Evolutionary conservation across 176 grass and related monocot species (phyloP).

Genomic region (Oropetium thomaeum): DNA sequence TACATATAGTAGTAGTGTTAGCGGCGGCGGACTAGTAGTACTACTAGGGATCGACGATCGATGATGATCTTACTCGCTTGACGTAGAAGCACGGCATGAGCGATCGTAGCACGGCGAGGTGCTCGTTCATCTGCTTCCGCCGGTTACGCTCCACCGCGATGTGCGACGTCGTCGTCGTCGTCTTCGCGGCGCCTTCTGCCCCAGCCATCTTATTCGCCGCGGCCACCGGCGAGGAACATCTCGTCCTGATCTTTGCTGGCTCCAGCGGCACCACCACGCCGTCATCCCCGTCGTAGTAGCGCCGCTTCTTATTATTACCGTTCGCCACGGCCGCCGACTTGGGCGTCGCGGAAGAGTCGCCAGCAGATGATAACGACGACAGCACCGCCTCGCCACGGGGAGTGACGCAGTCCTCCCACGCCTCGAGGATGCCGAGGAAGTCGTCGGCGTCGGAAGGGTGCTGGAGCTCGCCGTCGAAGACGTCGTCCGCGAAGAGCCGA

Average conservation of each 20-base stretch:
- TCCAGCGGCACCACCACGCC: background rate
- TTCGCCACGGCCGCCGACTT: background rate
- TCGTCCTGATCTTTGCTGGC: slow-evolving; percentile 41
- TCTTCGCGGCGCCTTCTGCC: background rate
- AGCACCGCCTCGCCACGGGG: background rate
- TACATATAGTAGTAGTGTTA: too few species aligned
- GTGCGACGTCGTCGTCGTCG: slow-evolving; percentile 33
- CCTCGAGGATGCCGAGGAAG: slow-evolving; percentile 68
- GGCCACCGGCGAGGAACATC: background rate
- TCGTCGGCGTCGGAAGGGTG: slow-evolving; percentile 40
- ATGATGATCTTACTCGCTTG: slow-evolving; percentile 58
- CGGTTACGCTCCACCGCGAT: slow-evolving; percentile 83
- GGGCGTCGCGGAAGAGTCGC: background rate
- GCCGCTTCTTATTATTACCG: background rate
- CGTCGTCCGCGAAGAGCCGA: slow-evolving; percentile 39
- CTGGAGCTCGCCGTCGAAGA: slow-evolving; percentile 26
- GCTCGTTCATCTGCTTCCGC: slow-evolving; percentile 82
- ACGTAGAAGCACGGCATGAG: slow-evolving; percentile 84
- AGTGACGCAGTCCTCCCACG: slow-evolving; percentile 46
- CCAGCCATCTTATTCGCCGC: background rate
- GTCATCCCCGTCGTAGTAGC: background rate
- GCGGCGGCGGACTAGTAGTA: too few species aligned
- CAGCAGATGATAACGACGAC: background rate
- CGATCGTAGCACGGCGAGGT: slow-evolving; percentile 63
- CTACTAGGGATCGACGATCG: background rate